These are phyloP conservation scores for Fusarium scirpi DNA, from an alignment of 2,329 filamentous ascomycete genomes.

Conservation along the genomic window DNA sequence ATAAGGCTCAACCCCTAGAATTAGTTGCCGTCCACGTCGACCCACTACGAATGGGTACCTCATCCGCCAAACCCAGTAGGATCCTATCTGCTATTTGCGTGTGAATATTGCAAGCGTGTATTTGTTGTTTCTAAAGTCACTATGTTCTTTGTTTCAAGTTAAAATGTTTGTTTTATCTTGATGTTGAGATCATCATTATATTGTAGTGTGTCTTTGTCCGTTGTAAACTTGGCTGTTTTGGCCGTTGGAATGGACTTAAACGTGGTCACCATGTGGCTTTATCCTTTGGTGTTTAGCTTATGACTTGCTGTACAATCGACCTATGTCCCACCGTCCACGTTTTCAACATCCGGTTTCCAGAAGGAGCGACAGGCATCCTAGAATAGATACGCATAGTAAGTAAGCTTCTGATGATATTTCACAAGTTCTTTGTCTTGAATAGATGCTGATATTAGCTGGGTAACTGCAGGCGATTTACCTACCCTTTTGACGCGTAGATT, in stretches of 20 bases:
- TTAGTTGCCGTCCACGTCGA: neutral
- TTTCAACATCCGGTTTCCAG: neutral
- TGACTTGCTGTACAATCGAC: neutral
- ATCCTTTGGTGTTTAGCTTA: neutral
- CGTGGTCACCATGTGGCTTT: neutral
- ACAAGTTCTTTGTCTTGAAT: neutral
- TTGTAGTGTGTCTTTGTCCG: neutral
- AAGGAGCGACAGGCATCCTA: neutral
- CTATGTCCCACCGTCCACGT: neutral
- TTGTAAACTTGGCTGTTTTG: neutral
- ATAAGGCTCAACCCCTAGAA: constrained; percentile 12
- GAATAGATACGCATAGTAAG: neutral
- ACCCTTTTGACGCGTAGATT: neutral
- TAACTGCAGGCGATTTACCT: too few relatives aligned
- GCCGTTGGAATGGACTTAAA: neutral
- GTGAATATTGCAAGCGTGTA: neutral
- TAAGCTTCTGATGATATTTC: neutral
- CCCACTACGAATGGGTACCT: constrained; percentile 7
- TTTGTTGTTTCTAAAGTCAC: neutral
- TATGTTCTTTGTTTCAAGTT: neutral
- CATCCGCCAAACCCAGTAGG: neutral
- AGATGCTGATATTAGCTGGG: neutral
- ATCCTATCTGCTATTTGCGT: neutral
- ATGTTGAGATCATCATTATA: neutral
- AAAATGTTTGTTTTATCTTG: constrained; percentile 11